Percentiles rank a stretch among this genome's conserved stretches.
Evolutionary conservation across 371 early-diverging fungal genomes (phyloP).

Genomic region (Lichtheimia ramosa): DNA sequence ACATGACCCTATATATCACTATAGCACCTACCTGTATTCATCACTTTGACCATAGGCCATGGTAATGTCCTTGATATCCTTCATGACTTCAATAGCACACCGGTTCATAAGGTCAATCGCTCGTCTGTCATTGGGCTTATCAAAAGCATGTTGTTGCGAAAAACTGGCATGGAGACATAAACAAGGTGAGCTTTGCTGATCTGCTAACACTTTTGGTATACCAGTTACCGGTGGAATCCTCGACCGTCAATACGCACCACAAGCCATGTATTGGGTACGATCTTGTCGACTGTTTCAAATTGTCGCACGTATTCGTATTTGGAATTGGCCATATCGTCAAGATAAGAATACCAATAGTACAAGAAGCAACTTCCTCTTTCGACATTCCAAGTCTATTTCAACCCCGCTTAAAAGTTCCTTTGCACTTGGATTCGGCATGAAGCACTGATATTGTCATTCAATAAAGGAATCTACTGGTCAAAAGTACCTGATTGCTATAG

Average conservation of each 20-base stretch:
- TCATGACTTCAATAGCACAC: slow-evolving; percentile 79
- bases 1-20: too few species aligned
- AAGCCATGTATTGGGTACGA: slow-evolving; percentile 84
- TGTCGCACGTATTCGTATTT: slow-evolving; percentile 92
- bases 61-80: slow-evolving; percentile 77
- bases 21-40: slow-evolving; percentile 91
- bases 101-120: slow-evolving; percentile 87
- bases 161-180: slow-evolving; percentile 53
- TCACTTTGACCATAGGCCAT: slow-evolving; percentile 94
- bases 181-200: too few species aligned
- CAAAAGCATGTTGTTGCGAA: slow-evolving; percentile 78
- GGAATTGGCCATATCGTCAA: slow-evolving; percentile 75
- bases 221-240: slow-evolving; percentile 80
- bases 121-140: slow-evolving; percentile 90
- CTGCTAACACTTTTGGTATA: too few species aligned
- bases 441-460: too few species aligned
- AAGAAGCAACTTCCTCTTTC: too few species aligned
- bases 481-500: too few species aligned
- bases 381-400: too few species aligned
- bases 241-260: slow-evolving; percentile 95
- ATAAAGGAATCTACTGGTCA: too few species aligned
- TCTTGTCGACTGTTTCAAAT: slow-evolving; percentile 78
- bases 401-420: too few species aligned
- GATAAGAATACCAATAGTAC: too few species aligned
- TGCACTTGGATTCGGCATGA: too few species aligned